A percentile compares a stretch with the other conserved stretches of the same genome.
These are phyloP conservation scores for Talaromyces sp. DNA, from an alignment of 2,329 filamentous ascomycete species.

Conservation along the genomic window DNA sequence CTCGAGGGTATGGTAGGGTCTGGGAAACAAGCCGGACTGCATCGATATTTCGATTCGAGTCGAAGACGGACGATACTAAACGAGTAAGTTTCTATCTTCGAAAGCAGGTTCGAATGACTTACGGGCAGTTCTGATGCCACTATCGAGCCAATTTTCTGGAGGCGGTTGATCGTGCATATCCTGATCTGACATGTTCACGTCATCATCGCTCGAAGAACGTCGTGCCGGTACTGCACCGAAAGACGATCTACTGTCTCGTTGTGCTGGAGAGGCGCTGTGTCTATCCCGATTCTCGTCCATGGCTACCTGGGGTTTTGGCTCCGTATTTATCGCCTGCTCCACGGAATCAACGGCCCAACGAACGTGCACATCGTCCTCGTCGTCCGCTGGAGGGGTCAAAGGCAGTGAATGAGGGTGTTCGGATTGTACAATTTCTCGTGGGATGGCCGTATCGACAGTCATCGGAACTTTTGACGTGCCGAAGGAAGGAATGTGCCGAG, in stretches of 20 bases:
- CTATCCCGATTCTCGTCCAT: constrained; percentile 33
- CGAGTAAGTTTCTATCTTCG: not conserved
- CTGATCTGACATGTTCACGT: constrained; percentile 26
- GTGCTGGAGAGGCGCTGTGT: constrained; percentile 29
- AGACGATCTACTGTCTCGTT: constrained; percentile 29
- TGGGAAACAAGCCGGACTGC: constrained; percentile 60
- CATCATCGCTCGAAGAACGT: constrained; percentile 32
- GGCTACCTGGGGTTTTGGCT: constrained; percentile 29
- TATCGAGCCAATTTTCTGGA: constrained; percentile 38
- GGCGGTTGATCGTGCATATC: constrained; percentile 26
- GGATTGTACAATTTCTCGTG: constrained; percentile 5
- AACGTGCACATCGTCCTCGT: constrained; percentile 38
- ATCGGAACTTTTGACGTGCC: not conserved
- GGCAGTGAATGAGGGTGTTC: constrained; percentile 39
- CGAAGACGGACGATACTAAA: constrained; percentile 39
- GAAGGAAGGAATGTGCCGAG: constrained; percentile 10
- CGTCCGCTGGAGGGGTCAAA: constrained; percentile 40
- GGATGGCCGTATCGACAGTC: constrained; percentile 12
- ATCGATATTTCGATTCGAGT: constrained; percentile 39
- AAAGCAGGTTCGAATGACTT: constrained; percentile 21
- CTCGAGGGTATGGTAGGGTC: constrained; percentile 56
- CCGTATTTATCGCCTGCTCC: constrained; percentile 28
- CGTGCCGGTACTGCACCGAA: constrained; percentile 33
- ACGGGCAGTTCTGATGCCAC: constrained; percentile 39
- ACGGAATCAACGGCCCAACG: constrained; percentile 38